Evolutionary conservation across 169 alveolate species (phyloP), one percentile per base, ranked within the genome.

Genomic region (Theileria equi): DNA sequence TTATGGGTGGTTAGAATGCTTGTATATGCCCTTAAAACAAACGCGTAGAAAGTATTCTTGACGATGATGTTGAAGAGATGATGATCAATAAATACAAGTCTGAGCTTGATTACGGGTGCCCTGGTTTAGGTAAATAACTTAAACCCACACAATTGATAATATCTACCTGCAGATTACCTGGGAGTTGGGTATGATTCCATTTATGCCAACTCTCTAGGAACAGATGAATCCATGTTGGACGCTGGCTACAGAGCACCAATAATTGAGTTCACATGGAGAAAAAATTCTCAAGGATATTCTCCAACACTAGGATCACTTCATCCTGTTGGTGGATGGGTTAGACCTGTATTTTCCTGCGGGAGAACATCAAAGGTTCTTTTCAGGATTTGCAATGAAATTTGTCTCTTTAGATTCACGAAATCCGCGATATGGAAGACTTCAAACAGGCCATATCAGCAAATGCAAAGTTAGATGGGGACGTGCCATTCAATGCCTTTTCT

Each of bases 241-340:
- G 76, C 81, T 5, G 86, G 86, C 40, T 77, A 77, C 63, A 77
- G 86, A 55, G 74, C 79, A 13, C 86, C 86, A 3, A 68, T 77
- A 16, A 57, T 77, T 25, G 70, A 64, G 41, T 74, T 74, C 34
- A 31, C 44, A 16, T 74, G 84, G 84, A 53, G 84, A 40, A 64
- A 64, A 28, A 58, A 45, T 43, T 23, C 84, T 0, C 63, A 64
- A 29, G 84, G 84, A n/a, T 74, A 63, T 35, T 74, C 84, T 4
- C 84, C 84, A 5, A 48, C 84, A 16, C 54, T 74, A 19, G 67
- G 70, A 17, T 68, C 84, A 1, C 53, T 77, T 21, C 69, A 77
- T 70, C 86, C 86, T n/a, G 61, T 77, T 43, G 52, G 72, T 40
- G 86, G 81, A 21, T 77, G 81, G 80, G 80, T 66, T 21, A 55